phyloP scores from a whole-genome alignment of 2,329 filamentous ascomycete genomes.

The Aspergillus floridensis region DNA sequence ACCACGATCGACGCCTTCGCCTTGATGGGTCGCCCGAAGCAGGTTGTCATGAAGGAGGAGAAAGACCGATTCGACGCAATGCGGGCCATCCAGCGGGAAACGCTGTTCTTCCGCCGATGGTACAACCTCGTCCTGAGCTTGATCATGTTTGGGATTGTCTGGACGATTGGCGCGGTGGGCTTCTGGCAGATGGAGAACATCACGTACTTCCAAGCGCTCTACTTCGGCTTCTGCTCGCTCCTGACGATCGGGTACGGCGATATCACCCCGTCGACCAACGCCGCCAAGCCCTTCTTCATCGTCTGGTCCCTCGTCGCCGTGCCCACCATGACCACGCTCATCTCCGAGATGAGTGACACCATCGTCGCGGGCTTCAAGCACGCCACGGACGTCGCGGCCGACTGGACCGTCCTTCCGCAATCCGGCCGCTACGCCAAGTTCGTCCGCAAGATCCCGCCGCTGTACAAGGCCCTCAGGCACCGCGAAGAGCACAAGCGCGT shows the following conservation, averaged over 20 bases:
- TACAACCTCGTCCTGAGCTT: conserved; percentile 67
- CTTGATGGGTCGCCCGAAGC: conserved; percentile 37
- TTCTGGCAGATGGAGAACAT: conserved; percentile 66
- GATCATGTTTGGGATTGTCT: conserved; percentile 68
- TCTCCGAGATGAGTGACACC: conserved; percentile 80
- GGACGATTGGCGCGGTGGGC: conserved; percentile 75
- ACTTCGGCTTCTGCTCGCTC: conserved; percentile 81
- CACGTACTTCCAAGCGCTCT: conserved; percentile 75
- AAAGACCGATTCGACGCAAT: conserved; percentile 74
- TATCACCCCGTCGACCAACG: conserved; percentile 70
- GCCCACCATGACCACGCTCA: conserved; percentile 83
- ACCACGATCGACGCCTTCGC: conserved; percentile 24
- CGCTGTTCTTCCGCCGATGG: conserved; percentile 69
- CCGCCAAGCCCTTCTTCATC: conserved; percentile 84
- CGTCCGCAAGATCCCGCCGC: conserved; percentile 45
- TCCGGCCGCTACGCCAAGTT: conserved; percentile 55
- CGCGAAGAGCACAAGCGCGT: conserved; percentile 46
- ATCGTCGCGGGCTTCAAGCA: conserved; percentile 66
- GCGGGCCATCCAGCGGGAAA: conserved; percentile 71
- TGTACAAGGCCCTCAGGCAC: conserved; percentile 40
- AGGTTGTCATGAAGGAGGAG: conserved; percentile 61
- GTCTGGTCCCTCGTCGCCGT: conserved; percentile 85
- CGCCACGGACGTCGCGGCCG: conserved; percentile 59
- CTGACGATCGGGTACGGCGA: conserved; percentile 89
- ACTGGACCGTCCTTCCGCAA: conserved; percentile 65